A percentile compares a stretch with the other conserved stretches of the same genome.
These are phyloP conservation scores for Tieghemiomyces parasiticus DNA, from an alignment of 192 early-diverging fungal species.

Conservation along the genomic window DNA sequence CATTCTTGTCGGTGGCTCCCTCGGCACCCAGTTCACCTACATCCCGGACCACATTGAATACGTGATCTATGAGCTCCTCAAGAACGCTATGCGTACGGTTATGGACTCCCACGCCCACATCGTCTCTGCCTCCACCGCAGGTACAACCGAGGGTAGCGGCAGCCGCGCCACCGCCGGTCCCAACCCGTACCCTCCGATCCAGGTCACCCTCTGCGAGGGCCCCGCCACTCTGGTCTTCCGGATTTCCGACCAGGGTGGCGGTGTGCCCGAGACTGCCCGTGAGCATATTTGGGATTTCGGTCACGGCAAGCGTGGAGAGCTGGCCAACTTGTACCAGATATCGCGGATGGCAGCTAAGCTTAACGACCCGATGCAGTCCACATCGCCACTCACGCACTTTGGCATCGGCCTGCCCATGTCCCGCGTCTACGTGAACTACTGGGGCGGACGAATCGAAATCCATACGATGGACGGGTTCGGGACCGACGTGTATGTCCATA, in stretches of 20 bases:
- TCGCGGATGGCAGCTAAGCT: constrained; percentile 65
- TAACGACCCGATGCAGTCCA: constrained; percentile 31
- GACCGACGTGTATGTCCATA: constrained; percentile 77
- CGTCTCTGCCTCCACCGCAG: neutral
- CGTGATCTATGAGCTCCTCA: constrained; percentile 81
- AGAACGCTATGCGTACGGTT: constrained; percentile 68
- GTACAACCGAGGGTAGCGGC: too few relatives aligned
- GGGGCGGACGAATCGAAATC: constrained; percentile 76
- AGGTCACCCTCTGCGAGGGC: constrained; percentile 67
- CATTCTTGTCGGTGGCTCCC: constrained; percentile 56
- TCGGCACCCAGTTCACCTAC: constrained; percentile 68
- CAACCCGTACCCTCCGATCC: constrained; percentile 54
- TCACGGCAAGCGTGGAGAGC: constrained; percentile 36
- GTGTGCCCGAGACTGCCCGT: constrained; percentile 49
- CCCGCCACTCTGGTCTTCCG: constrained; percentile 68
- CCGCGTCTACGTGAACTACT: constrained; percentile 85
- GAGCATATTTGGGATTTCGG: constrained; percentile 71
- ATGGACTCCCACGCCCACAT: constrained; percentile 32
- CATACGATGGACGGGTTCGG: constrained; percentile 78
- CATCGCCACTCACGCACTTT: constrained; percentile 32
- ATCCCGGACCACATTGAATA: constrained; percentile 94
- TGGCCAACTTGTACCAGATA: constrained; percentile 56
- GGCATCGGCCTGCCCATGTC: constrained; percentile 91
- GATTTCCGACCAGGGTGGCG: constrained; percentile 88
- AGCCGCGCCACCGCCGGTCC: neutral